A percentile compares a stretch with the other conserved stretches of the same genome.
Evolutionary conservation across 2,329 filamentous ascomycete genomes (phyloP).

Genomic region (Pezicula carpinea): DNA sequence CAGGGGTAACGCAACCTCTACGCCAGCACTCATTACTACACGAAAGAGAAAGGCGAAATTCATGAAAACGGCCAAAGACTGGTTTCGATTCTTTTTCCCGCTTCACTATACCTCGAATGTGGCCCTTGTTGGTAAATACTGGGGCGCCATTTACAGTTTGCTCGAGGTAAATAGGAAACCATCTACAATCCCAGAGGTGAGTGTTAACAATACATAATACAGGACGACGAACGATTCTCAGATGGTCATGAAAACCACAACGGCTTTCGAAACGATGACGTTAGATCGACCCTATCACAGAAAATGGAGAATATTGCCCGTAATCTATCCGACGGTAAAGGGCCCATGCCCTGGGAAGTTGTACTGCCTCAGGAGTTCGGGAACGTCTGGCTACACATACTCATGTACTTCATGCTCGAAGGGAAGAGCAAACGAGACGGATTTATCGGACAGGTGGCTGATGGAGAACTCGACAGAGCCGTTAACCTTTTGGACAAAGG

Average conservation of each 20-base stretch:
- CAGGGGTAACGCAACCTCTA: too few species aligned
- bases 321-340: background rate
- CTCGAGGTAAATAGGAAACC: conserved; percentile 24
- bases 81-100: background rate
- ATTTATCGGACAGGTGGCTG: background rate
- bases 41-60: background rate
- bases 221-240: background rate
- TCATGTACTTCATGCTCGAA: background rate
- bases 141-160: conserved; percentile 34
- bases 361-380: background rate
- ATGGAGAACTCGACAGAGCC: background rate
- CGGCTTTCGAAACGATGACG: too few species aligned
- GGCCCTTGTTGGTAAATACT: conserved; percentile 33
- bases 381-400: background rate
- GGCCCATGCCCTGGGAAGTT: background rate
- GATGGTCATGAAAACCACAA: background rate
- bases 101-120: background rate
- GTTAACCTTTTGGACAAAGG: background rate
- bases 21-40: too few species aligned
- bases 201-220: background rate
- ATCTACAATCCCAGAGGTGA: too few species aligned
- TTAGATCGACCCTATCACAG: too few species aligned
- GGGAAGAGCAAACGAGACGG: background rate
- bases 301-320: background rate
- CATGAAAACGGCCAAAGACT: background rate